These are phyloP conservation scores for Fusarium praegraminearum DNA, from an alignment of 2,329 filamentous ascomycete genomes.

Conservation along the genomic window DNA sequence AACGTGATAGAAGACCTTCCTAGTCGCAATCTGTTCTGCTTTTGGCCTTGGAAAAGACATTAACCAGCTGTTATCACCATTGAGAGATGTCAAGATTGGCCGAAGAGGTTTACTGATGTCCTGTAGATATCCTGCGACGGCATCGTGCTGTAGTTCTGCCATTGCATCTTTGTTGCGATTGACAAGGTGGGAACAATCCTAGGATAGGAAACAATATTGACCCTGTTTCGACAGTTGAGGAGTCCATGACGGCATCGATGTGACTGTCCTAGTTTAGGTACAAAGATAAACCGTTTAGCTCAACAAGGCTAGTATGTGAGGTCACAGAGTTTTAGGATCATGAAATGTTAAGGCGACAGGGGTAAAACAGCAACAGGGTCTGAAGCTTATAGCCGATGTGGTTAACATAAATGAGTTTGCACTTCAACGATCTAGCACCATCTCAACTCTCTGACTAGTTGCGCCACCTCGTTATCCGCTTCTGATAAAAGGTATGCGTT, in stretches of 20 bases:
- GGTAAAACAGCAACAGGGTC: background rate
- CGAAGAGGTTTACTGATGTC: conserved; percentile 5
- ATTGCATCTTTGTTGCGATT: background rate
- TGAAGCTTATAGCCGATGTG: background rate
- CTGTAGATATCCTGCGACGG: background rate
- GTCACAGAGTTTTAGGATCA: background rate
- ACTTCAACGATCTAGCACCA: background rate
- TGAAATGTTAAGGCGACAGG: background rate
- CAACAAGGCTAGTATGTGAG: background rate
- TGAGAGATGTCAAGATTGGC: conserved; percentile 50
- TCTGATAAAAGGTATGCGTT: fast-evolving
- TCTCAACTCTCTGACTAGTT: no score
- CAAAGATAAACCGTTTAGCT: background rate
- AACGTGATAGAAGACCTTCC: conserved; percentile 50
- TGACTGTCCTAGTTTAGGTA: background rate
- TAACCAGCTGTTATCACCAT: conserved; percentile 54
- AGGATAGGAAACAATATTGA: background rate
- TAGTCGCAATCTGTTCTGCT: conserved; percentile 30
- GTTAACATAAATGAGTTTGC: background rate
- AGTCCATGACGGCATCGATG: conserved; percentile 7
- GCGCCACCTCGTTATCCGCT: fast-evolving
- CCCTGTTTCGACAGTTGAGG: background rate
- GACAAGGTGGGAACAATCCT: no score
- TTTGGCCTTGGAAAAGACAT: conserved; percentile 50
- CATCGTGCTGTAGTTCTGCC: background rate